Evolutionary conservation across 2,329 filamentous ascomycete genomes (phyloP).

Genomic region (Xylariales sp.): DNA sequence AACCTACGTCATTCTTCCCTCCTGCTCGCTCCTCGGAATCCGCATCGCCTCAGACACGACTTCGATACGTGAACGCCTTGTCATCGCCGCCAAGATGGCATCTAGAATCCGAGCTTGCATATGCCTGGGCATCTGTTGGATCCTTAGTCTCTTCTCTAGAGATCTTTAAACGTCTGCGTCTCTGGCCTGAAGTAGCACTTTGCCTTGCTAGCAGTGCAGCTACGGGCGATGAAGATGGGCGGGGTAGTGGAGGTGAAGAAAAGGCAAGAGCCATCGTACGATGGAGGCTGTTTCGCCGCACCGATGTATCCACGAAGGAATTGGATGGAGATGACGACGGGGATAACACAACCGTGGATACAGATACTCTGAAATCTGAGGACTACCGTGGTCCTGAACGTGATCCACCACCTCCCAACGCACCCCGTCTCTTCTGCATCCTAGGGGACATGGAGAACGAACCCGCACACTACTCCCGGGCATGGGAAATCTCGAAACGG

Average conservation of each 20-base stretch:
- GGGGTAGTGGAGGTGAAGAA: constrained; percentile 61
- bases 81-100: constrained; percentile 87
- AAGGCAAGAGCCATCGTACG: constrained; percentile 75
- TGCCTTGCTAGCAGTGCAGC: constrained; percentile 66
- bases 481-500: constrained; percentile 78
- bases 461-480: constrained; percentile 70
- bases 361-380: constrained; percentile 50
- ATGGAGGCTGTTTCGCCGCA: constrained; percentile 71
- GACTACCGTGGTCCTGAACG: constrained; percentile 60
- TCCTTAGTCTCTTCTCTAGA: constrained; percentile 86
- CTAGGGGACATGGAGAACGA: constrained; percentile 83
- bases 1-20: constrained; percentile 76
- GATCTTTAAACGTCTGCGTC: constrained; percentile 87
- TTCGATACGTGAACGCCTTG: constrained; percentile 80
- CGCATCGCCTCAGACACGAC: constrained; percentile 68
- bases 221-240: constrained; percentile 52
- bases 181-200: constrained; percentile 93
- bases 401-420: constrained; percentile 69
- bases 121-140: constrained; percentile 86
- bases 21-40: constrained; percentile 70
- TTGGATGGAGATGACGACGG: constrained; percentile 19
- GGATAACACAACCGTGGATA: constrained; percentile 42
- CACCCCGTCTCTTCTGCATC: constrained; percentile 86
- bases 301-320: constrained; percentile 30
- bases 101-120: constrained; percentile 86